Conservation (phyloP, 2,329 filamentous ascomycete genomes). For the Colletotrichum tropicale region DNA sequence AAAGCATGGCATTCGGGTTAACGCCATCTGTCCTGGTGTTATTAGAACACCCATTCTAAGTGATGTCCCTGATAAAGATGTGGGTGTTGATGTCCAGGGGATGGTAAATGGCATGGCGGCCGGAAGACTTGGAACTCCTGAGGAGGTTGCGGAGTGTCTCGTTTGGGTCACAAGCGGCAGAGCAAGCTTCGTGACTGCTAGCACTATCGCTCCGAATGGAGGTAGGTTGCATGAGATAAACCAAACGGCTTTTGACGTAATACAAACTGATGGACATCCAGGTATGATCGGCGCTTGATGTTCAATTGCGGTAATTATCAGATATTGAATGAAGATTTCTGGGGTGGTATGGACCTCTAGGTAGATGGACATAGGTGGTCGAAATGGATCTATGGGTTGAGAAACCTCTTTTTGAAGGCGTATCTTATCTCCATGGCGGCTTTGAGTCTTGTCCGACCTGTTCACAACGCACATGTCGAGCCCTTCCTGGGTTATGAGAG, state of each 20-base stretch:
- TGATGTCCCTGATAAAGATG: not conserved
- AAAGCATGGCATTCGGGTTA: not conserved
- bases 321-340: not conserved
- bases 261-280: not conserved
- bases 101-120: not conserved
- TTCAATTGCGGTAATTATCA: rapidly evolving
- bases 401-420: not conserved
- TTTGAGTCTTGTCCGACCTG: not conserved
- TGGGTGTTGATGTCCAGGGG: not conserved
- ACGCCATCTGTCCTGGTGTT: not conserved
- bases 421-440: not conserved
- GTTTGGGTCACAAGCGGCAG: not conserved
- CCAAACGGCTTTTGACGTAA: not conserved
- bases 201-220: not conserved
- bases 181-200: not conserved
- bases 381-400: not conserved
- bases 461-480: not conserved
- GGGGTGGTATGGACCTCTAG: not conserved
- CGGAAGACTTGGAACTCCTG: not conserved
- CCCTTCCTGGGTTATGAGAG: not conserved
- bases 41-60: not conserved
- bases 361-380: not conserved
- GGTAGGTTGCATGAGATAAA: not conserved
- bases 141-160: not conserved
- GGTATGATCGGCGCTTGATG: not conserved